A percentile compares a stretch with the other conserved stretches of the same genome.
Conservation (phyloP, 2,329 filamentous ascomycete genomes). For the Madurella fahalii region DNA sequence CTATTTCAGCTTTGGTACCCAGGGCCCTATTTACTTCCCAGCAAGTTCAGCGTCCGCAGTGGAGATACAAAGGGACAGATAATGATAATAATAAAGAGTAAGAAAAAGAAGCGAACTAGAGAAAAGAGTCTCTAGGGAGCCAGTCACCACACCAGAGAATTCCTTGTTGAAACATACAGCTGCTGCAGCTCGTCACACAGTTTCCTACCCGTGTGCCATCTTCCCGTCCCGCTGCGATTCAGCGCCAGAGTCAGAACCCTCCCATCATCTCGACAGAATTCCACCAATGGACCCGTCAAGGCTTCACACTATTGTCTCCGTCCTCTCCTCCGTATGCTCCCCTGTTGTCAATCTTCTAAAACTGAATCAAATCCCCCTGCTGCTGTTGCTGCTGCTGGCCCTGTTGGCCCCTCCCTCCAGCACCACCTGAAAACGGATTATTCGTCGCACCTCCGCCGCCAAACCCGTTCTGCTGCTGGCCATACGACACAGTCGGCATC, state of each 20-base stretch:
- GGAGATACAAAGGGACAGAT: neutral
- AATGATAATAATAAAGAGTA: neutral
- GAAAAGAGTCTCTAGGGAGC: neutral
- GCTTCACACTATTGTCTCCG: neutral
- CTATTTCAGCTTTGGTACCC: neutral
- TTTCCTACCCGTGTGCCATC: neutral
- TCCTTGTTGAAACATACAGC: neutral
- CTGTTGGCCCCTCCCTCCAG: neutral
- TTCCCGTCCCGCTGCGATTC: neutral
- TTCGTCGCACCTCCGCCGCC: conserved; percentile 36
- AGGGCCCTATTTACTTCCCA: neutral
- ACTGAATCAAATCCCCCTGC: conserved; percentile 56
- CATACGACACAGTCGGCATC: conserved; percentile 58
- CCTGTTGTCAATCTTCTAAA: conserved; percentile 37
- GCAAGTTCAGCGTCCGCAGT: neutral
- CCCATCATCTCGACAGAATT: no score
- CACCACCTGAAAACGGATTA: conserved; percentile 54
- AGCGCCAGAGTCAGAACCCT: neutral
- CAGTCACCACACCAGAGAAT: neutral
- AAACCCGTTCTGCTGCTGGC: conserved; percentile 43
- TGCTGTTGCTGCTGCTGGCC: conserved; percentile 48
- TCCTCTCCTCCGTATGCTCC: neutral
- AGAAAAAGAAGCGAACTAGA: neutral
- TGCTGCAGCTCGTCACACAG: neutral
- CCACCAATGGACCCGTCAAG: neutral